phyloP scores from a whole-genome alignment of 2,329 filamentous ascomycete genomes.

The Alternaria brassicae region DNA sequence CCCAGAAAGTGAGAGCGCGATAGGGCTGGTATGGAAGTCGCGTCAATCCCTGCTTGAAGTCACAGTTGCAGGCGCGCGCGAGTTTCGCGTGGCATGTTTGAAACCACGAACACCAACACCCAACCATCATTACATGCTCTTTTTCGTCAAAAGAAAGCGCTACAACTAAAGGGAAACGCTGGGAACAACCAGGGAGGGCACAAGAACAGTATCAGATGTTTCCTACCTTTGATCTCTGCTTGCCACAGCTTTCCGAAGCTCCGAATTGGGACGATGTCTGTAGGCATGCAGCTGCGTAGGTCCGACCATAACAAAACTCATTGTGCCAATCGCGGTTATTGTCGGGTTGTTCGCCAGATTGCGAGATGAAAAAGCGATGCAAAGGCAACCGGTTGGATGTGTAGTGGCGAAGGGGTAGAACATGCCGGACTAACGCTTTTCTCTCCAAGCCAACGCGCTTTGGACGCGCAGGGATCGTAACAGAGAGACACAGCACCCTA shows the following conservation, averaged over 20 bases:
- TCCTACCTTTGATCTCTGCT: not conserved
- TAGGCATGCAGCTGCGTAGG: not conserved
- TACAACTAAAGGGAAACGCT: not conserved
- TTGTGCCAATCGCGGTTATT: not conserved
- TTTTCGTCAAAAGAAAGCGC: not conserved
- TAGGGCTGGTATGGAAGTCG: not conserved
- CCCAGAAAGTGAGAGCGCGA: not conserved
- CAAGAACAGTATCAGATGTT: not conserved
- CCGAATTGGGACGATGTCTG: not conserved
- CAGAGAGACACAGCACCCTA: not conserved
- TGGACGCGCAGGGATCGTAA: not conserved
- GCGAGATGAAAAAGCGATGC: not conserved
- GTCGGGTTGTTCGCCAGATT: not conserved
- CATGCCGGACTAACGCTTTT: not conserved
- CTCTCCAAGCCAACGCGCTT: not conserved
- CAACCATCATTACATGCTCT: not conserved
- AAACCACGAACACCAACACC: constrained; percentile 1
- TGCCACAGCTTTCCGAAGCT: not conserved
- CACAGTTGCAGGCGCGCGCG: constrained; percentile 4
- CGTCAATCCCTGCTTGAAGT: not conserved
- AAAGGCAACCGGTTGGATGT: not conserved
- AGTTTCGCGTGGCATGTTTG: constrained; percentile 2
- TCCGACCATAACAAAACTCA: not conserved
- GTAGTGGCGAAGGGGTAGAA: not conserved
- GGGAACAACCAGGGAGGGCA: not conserved